Percentiles rank a stretch among this genome's conserved stretches.
Conservation (phyloP, 2,329 filamentous ascomycete genomes). For the Fonsecaea monophora region DNA sequence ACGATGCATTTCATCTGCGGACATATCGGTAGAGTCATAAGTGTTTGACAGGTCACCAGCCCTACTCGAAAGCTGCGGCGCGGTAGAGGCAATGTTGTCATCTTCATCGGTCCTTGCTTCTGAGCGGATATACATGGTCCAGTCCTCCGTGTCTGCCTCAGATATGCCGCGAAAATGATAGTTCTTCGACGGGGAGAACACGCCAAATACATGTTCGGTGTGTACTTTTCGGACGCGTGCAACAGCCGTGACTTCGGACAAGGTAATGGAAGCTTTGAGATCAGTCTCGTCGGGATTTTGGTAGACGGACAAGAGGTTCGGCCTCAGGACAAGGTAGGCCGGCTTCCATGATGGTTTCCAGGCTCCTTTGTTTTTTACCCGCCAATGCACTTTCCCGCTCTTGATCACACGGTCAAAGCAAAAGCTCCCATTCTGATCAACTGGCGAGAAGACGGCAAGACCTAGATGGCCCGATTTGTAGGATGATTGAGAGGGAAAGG, state of each 20-base stretch:
- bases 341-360: slow-evolving; percentile 82
- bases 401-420: slow-evolving; percentile 95
- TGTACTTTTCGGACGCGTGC: slow-evolving; percentile 87
- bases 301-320: slow-evolving; percentile 90
- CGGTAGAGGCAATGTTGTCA: slow-evolving; percentile 76
- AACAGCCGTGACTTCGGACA: slow-evolving; percentile 90
- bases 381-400: slow-evolving; percentile 82
- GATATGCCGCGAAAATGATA: slow-evolving; percentile 83
- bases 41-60: slow-evolving; percentile 46
- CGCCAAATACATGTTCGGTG: slow-evolving; percentile 84
- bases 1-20: slow-evolving; percentile 47
- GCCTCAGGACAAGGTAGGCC: slow-evolving; percentile 85
- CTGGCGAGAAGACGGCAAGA: slow-evolving; percentile 76
- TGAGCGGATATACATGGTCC: slow-evolving; percentile 80
- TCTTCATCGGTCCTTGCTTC: slow-evolving; percentile 87
- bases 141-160: slow-evolving; percentile 78
- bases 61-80: slow-evolving; percentile 37
- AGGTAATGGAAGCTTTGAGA: slow-evolving; percentile 83
- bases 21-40: slow-evolving; percentile 49
- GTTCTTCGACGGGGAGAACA: slow-evolving; percentile 90
- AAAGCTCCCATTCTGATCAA: slow-evolving; percentile 94
- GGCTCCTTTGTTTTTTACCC: slow-evolving; percentile 79
- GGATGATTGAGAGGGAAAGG: slow-evolving; percentile 19
- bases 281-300: slow-evolving; percentile 89
- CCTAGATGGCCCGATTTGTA: slow-evolving; percentile 57